Percentiles rank a stretch among this genome's conserved stretches.
Evolutionary conservation across 2,329 filamentous ascomycete genomes (phyloP).

Genomic region (Periconia sp.): DNA sequence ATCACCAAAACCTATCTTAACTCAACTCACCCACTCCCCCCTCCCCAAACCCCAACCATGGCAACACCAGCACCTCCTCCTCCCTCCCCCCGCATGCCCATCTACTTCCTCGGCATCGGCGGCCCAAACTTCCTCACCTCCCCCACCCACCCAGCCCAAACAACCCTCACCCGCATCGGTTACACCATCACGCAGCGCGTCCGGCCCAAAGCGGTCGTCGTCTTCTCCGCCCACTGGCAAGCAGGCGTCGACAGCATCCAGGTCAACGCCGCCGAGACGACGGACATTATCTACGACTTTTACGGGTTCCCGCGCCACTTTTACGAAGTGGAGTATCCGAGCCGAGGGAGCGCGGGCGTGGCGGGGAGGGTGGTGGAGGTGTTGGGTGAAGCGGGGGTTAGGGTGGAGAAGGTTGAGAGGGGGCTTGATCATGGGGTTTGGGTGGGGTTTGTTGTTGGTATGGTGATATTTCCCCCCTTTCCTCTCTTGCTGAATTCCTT

Average conservation of each 20-base stretch:
- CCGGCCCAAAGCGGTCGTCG: slow-evolving; percentile 73
- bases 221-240: slow-evolving; percentile 82
- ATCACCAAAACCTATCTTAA: too few relatives aligned
- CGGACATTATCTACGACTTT: slow-evolving; percentile 75
- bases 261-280: slow-evolving; percentile 69
- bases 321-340: slow-evolving; percentile 69
- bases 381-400: slow-evolving; percentile 64
- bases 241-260: slow-evolving; percentile 62
- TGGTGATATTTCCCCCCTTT: slow-evolving; percentile 19
- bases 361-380: slow-evolving; percentile 63
- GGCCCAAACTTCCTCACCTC: slow-evolving; percentile 72
- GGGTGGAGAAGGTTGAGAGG: slow-evolving; percentile 64
- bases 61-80: too few relatives aligned
- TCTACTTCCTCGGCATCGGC: slow-evolving; percentile 61
- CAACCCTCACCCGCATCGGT: slow-evolving; percentile 68
- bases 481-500: too few relatives aligned
- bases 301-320: slow-evolving; percentile 72
- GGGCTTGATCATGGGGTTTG: slow-evolving; percentile 80
- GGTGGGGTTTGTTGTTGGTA: slow-evolving; percentile 66
- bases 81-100: slow-evolving; percentile 48
- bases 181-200: slow-evolving; percentile 72
- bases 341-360: slow-evolving; percentile 63
- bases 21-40: too few relatives aligned
- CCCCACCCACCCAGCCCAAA: slow-evolving; percentile 70
- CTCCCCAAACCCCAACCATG: too few relatives aligned